phyloP scores from a whole-genome alignment of 2,329 filamentous ascomycete genomes.

The Botrytis pseudocinerea region DNA sequence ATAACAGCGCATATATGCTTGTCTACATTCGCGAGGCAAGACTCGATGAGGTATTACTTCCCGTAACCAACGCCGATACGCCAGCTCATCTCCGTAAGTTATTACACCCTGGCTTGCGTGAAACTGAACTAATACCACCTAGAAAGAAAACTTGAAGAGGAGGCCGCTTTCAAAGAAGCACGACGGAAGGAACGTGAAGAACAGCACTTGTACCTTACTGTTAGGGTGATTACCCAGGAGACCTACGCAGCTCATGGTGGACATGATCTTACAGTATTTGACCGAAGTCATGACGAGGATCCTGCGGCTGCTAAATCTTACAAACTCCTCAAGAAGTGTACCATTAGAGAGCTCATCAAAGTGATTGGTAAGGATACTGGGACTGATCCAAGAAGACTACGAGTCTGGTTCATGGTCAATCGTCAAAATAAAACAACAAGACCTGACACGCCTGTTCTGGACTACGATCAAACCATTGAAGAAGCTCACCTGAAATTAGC shows the following conservation, averaged over 20 bases:
- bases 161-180: slow-evolving; percentile 73
- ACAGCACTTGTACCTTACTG: slow-evolving; percentile 85
- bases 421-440: slow-evolving; percentile 95
- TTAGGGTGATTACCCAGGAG: slow-evolving; percentile 77
- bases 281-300: slow-evolving; percentile 56
- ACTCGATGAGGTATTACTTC: slow-evolving; percentile 77
- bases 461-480: slow-evolving; percentile 73
- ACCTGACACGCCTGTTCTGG: slow-evolving; percentile 83
- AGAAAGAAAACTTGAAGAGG: slow-evolving; percentile 78
- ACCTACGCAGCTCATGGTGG: slow-evolving; percentile 80
- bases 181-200: slow-evolving; percentile 88
- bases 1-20: slow-evolving; percentile 95
- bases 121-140: slow-evolving; percentile 34
- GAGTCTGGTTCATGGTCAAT: slow-evolving; percentile 97
- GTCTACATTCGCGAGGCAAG: slow-evolving; percentile 91
- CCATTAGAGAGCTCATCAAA: slow-evolving; percentile 71
- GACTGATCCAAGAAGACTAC: slow-evolving; percentile 67
- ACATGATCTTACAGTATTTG: slow-evolving; percentile 76
- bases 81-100: slow-evolving; percentile 75
- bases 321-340: slow-evolving; percentile 72
- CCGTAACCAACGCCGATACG: slow-evolving; percentile 74
- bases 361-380: slow-evolving; percentile 70
- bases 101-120: background rate
- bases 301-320: slow-evolving; percentile 71
- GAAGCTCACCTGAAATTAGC: slow-evolving; percentile 67